Evolutionary conservation across 1,284 basidiomycete species (phyloP), one percentile per base, ranked within the genome.

Genomic region (Ceratobasidium sp.): DNA sequence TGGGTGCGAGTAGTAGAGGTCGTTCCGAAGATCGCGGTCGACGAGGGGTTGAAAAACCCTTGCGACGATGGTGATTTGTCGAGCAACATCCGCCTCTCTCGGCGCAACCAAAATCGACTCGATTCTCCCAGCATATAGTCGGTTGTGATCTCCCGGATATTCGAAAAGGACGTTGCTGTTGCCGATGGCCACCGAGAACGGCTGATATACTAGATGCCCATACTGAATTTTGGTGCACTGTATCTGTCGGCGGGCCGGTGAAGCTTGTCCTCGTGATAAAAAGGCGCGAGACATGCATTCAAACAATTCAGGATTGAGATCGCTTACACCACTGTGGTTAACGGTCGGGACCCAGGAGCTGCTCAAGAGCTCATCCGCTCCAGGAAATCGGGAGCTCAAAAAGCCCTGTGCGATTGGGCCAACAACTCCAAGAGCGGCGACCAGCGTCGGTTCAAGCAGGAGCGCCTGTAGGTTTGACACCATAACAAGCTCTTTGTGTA

Each of bases 401-500:
- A 57, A 57, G 8, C 15, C 56, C 27, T 33, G n/a, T 1, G 41
- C 29, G 22, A 57, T n/a, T 5, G 9, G n/a, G 9, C 50, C 50
- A 53, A 53, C 50, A 17, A 53, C 27, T 5, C 50, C 50, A 22
- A 53, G 50, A 1, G 50, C n/a, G n/a, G n/a, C 1, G 9, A 53
- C 27, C n/a, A 53, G n/a, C 4, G 50, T 22, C 27, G 50, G 50
- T 4, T 62, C 69, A 19, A 41, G 1, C 2, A 74, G 14, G 0
- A 74, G 31, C 8, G 27, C 73, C 8, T 45, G 29, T 9, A 74
- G 45, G 22, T 66, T 51, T 17, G 50, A 14, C 1, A 36, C 36
- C 47, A n/a, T 31, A 29, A 48, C 31, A 24, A 74, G 57, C 19
- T 60, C 47, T 7, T 54, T 44, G 31, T 65, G 63, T 53, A 74